phyloP scores from a whole-genome alignment of 139 green algal species.

The Spirogloea muscicola region DNA sequence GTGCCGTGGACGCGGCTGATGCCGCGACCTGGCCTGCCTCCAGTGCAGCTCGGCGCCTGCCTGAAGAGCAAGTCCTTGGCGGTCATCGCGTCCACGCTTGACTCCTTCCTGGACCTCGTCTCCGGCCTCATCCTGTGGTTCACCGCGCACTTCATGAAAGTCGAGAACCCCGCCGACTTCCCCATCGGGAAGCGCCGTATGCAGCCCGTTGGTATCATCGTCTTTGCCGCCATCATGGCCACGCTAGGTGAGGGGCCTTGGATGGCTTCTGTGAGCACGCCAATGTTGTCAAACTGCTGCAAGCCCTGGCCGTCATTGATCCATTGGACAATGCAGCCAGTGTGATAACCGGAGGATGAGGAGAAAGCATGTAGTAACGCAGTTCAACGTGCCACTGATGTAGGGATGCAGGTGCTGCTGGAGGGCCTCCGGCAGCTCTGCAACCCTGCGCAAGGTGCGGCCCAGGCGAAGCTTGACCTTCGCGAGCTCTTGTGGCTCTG shows the following conservation, averaged over 20 bases:
- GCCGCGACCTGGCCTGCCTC: too few species aligned
- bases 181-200: constrained; percentile 57
- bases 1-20: too few species aligned
- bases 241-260: constrained; percentile 55
- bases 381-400: too few species aligned
- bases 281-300: too few species aligned
- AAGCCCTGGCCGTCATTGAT: too few species aligned
- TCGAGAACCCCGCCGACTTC: constrained; percentile 48
- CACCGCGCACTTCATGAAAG: constrained; percentile 47
- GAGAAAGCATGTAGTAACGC: too few species aligned
- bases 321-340: too few species aligned
- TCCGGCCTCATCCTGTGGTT: constrained; percentile 52
- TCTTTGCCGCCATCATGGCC: constrained; percentile 61
- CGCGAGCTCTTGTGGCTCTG: constrained; percentile 11
- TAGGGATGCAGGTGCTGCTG: constrained; percentile 52
- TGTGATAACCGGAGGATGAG: too few species aligned
- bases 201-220: constrained; percentile 58
- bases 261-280: too few species aligned
- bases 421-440: constrained; percentile 46
- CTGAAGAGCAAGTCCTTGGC: constrained; percentile 45
- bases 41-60: constrained; percentile 14
- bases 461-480: not conserved
- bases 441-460: too few species aligned
- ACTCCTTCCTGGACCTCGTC: constrained; percentile 61
- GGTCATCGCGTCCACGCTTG: constrained; percentile 57